Evolutionary conservation across 495 filamentous ascomycete genomes (phyloP), one percentile per base, ranked within the genome.

Genomic region (Penicillium flavigenum): DNA sequence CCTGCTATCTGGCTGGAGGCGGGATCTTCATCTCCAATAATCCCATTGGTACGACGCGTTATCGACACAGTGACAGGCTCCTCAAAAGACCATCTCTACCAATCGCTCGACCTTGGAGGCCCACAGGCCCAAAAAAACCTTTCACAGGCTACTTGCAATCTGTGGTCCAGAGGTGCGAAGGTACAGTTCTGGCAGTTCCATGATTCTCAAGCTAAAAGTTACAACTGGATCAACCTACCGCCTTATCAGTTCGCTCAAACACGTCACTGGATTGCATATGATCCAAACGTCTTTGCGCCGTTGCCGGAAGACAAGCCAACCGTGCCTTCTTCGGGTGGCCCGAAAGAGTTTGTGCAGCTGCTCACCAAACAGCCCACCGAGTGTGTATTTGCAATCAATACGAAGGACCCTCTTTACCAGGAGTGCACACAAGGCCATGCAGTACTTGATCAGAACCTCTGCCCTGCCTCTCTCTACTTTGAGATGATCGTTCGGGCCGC

Each of bases 391-490:
- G 12, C 19, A 19, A 38, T 50, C 1, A 38, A 50, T 9, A 38
- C 27, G 6, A 1, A 17, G 0, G 31, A 50, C 20, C 29, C 47
- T 8, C 31, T 50, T 1, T 50, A 50, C 12, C 47, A 38, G 12
- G 5, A 24, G 12, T 46, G 43, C n/a, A 46, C 50, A 1, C 26
- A 38, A 14, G 78, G 78, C 20, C 77, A 81, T 60, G 66, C 68
- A 0, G 72, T 77, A 16, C 47, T 66, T 14, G 66, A 61, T 12
- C 58, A 74, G 34, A 45, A 55, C 16, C 65, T 81, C 1, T 71
- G 67, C 41, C 78, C 78, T 17, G 77, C 75, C 16, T 70, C 76
- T 0, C 56, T 81, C 49, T 81, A 78, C 43, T 32, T 77, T 32
- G 78, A 81, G 47, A 47, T 78, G 8, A 70, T 50, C 14, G 20